Conservation (phyloP, 2,329 filamentous ascomycete species). For the Fusarium austroafricanum region DNA sequence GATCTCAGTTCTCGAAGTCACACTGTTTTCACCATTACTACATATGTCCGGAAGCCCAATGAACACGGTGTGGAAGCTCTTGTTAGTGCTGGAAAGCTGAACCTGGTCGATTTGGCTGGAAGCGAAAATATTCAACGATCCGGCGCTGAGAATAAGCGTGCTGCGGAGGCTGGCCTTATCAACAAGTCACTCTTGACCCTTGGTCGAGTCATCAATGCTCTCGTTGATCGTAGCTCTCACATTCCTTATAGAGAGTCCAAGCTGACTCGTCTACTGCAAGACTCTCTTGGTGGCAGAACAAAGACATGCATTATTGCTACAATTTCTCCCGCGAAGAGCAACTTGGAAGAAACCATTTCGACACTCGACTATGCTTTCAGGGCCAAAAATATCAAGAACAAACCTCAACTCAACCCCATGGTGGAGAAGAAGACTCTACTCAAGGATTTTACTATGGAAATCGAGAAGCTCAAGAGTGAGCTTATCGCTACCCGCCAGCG, state of each 20-base stretch:
- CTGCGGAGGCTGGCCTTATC: slow-evolving; percentile 93
- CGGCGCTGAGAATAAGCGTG: slow-evolving; percentile 97
- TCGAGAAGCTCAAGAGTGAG: slow-evolving; percentile 94
- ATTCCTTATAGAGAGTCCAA: slow-evolving; percentile 96
- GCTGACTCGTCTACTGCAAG: slow-evolving; percentile 92
- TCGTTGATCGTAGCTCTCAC: slow-evolving; percentile 89
- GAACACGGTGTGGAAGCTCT: slow-evolving; percentile 91
- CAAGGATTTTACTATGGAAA: slow-evolving; percentile 89
- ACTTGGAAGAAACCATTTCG: slow-evolving; percentile 97
- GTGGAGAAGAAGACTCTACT: slow-evolving; percentile 94
- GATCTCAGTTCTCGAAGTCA: slow-evolving; percentile 97
- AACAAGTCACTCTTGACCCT: slow-evolving; percentile 97
- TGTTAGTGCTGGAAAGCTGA: slow-evolving; percentile 91
- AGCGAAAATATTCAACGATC: slow-evolving; percentile 98
- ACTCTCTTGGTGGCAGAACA: slow-evolving; percentile 92
- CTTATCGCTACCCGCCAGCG: slow-evolving; percentile 91
- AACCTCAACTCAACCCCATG: slow-evolving; percentile 92
- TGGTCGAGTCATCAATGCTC: slow-evolving; percentile 95
- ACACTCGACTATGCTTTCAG: slow-evolving; percentile 98
- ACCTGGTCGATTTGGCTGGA: slow-evolving; percentile 94
- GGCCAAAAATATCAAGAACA: slow-evolving; percentile 98
- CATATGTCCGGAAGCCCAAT: slow-evolving; percentile 83
- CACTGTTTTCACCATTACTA: slow-evolving; percentile 96
- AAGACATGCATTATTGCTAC: slow-evolving; percentile 99
- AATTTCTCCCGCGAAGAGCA: slow-evolving; percentile 92